These are phyloP conservation scores for Cladorrhinum samala DNA, from an alignment of 495 filamentous ascomycete genomes.

Conservation along the genomic window DNA sequence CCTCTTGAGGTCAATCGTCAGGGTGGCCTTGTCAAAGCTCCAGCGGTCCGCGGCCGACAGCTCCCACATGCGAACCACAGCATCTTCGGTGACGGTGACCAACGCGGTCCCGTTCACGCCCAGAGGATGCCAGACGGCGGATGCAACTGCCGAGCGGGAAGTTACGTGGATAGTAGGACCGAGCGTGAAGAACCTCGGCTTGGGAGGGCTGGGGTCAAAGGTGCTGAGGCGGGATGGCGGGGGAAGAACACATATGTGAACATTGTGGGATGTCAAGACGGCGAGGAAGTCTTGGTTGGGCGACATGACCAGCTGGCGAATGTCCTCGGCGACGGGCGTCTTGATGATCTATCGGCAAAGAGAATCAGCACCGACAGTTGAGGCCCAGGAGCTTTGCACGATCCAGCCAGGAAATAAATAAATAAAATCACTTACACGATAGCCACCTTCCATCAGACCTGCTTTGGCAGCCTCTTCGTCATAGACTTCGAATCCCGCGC, in stretches of 20 bases:
- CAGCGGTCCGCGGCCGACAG: slow-evolving; percentile 69
- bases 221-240: slow-evolving; percentile 65
- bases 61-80: slow-evolving; percentile 83
- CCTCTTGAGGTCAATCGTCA: slow-evolving; percentile 76
- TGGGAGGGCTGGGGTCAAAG: slow-evolving; percentile 56
- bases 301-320: slow-evolving; percentile 74
- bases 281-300: slow-evolving; percentile 74
- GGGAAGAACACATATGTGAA: slow-evolving; percentile 74
- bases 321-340: slow-evolving; percentile 64
- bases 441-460: slow-evolving; percentile 35
- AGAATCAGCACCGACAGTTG: neutral
- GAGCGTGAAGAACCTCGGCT: slow-evolving; percentile 74
- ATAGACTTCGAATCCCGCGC: slow-evolving; percentile 24
- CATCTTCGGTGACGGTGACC: slow-evolving; percentile 79
- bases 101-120: slow-evolving; percentile 65
- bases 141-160: slow-evolving; percentile 67
- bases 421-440: slow-evolving; percentile 35
- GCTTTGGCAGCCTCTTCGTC: slow-evolving; percentile 23
- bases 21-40: slow-evolving; percentile 74
- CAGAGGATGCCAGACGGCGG: slow-evolving; percentile 81
- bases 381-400: too few species aligned
- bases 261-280: slow-evolving; percentile 74
- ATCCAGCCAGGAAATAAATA: neutral
- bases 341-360: slow-evolving; percentile 55
- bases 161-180: slow-evolving; percentile 85